Evolutionary conservation across 805 yeast species (phyloP), one percentile per base, ranked within the genome.

Genomic region (Tetrapisispora fleetii): DNA sequence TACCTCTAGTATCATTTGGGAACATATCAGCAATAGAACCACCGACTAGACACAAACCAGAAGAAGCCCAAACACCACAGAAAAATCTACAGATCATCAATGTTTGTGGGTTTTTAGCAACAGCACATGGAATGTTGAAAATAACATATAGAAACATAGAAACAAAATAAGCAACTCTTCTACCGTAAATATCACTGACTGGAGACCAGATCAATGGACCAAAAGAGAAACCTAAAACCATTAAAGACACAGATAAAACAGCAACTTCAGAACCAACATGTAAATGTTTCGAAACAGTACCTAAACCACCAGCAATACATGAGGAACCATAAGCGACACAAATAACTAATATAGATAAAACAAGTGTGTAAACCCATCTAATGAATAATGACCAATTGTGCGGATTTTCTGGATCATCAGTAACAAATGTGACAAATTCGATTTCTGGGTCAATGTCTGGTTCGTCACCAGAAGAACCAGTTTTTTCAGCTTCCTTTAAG

Each of bases 181-280:
- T 77, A 43, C 97, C 96, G 57, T 81, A 79, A 58, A 82, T 81
- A 67, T 89, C 97, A 30, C 87, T 78, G 37, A 88, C 69, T 11
- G 96, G 96, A 14, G 95, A 85, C 95, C 95, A 89, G 22, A 88
- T 54, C 53, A 89, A 70, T 0, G 96, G 96, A 40, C 96, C 96
- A 28, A 87, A 74, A 22, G 90, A 75, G 61, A 89, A 88, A 7
- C 96, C 97, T 24, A 85, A 61, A 46, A 89, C 96, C 95, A 87
- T 88, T 35, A 89, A 68, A 0, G 96, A 85, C 54, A 90, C 85
- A 0, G 91, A 70, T 54, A 89, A 72, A 33, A 80, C 81, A 10
- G 96, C 79, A 19, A 88, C 96, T 64, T 85, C 96, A 2, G 70
- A 63, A 16, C 85, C 77, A 21, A 89, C 96, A 52, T 79, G 68